Evolutionary conservation across 192 early-diverging fungal genomes (phyloP), one percentile per base, ranked within the genome.

Genomic region (Backusella liffmaniae): DNA sequence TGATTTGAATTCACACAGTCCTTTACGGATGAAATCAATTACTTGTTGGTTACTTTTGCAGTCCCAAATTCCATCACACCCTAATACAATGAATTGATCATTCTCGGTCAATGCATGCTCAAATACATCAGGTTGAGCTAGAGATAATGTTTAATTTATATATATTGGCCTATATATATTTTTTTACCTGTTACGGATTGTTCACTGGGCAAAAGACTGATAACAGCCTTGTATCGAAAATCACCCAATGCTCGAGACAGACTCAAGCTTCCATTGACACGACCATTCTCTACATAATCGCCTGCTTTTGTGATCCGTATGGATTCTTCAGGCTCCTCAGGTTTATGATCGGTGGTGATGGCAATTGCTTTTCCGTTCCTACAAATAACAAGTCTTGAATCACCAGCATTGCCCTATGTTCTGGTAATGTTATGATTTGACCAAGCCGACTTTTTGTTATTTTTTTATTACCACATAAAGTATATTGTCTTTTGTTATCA

Each of bases 31-130:
- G 86, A 96, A 98, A 72, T 94, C 91, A 36, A 95, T 90, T 16
- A 96, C 90, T 74, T 96, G 87, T 78, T 97, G 94, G 80, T 92
- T 95, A 29, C 86, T 88, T 90, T 96, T 92, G 83, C 94, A 95
- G 84, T 99, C 98, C 97, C 97, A 99, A 77, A 99, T 98, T 91
- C 95, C 98, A 83, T 99, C 98, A 83, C 98, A 99, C 4, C 96
- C 98, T 36, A 99, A 49, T 3, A 98, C 94, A 41, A 99, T 74
- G 80, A 98, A 99, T 81, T 99, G 96, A 74, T 96, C 93, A n/a
- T 91, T 85, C 10, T 92, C 90, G 10, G 76, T 82, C 15, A 94
- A 74, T 41, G 78, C 74, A 30, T 87, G 80, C 70, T 89, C 87
- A 36, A 84, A 82, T 56, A 98, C 92, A 70, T 96, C 96, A 59